phyloP scores from a whole-genome alignment of 2,329 filamentous ascomycete genomes.

The Alternaria postmessia region DNA sequence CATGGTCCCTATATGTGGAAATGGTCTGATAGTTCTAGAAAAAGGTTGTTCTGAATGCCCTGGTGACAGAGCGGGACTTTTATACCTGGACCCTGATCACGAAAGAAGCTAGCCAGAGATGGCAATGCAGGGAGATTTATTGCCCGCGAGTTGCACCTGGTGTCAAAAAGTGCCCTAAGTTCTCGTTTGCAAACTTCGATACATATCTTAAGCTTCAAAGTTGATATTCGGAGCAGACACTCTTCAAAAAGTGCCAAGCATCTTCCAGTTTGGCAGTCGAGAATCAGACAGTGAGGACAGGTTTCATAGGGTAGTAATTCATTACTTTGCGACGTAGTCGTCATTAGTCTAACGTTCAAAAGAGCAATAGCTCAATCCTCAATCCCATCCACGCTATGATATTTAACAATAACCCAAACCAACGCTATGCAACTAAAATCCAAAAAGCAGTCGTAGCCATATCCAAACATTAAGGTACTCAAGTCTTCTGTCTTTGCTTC shows the following conservation, averaged over 20 bases:
- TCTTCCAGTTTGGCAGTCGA: neutral
- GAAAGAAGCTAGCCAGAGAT: too few relatives aligned
- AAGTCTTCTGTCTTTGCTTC: neutral
- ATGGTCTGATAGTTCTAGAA: too few relatives aligned
- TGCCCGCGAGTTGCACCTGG: too few relatives aligned
- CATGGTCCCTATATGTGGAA: neutral
- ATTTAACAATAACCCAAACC: neutral
- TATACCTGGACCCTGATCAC: too few relatives aligned
- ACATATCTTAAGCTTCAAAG: too few relatives aligned
- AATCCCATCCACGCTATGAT: conserved; percentile 1
- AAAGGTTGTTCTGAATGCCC: neutral
- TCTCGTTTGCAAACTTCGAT: too few relatives aligned
- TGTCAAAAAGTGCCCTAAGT: too few relatives aligned
- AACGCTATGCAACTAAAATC: conserved; percentile 17
- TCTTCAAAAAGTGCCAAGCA: too few relatives aligned
- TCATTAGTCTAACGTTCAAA: conserved; percentile 8
- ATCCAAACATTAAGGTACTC: conserved; percentile 1
- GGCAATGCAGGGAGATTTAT: too few relatives aligned
- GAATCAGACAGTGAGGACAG: neutral
- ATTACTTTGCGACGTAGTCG: conserved; percentile 12
- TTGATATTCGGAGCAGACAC: too few relatives aligned
- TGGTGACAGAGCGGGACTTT: neutral
- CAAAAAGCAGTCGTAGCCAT: neutral
- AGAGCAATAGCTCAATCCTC: neutral
- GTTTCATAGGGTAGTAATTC: neutral